Base-by-base conservation (phyloP, 1,284 basidiomycete genomes). In the Xerocomus amazonicus region DNA sequence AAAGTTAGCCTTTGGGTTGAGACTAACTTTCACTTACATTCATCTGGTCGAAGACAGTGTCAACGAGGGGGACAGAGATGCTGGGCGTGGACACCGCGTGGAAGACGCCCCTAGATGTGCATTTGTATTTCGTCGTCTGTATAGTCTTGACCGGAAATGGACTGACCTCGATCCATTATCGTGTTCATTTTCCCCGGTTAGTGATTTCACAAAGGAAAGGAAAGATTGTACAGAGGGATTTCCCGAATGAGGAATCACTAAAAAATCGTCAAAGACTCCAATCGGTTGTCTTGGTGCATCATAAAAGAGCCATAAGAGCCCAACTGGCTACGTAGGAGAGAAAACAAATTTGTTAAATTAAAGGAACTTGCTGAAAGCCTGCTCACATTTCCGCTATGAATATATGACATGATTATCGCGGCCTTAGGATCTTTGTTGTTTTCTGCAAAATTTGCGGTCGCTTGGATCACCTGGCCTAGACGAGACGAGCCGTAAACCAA, bases 361-460 rank as follows among this genome's bases (percentile, higher is more conserved):
- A 31, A 12, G 13, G 12, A n/a, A 9, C 6, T 34, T 34, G 3
- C 10, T 6, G 12, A 34, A 41, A 2, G n/a, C 6, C 31, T 6
- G 35, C 43, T 39, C 50, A 77, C 79, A 57, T 67, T 34, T 5
- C 72, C 73, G 1, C 70, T 56, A 2, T 31, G 12, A 3, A 75
- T 17, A 49, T 31, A 31, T 31, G 31, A 31, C 12, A 31, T 31
- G 31, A 31, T 31, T 31, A 13, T 13, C 31, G 31, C 31, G 19
- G 19, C 19, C 19, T 23, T 23, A 23, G 19, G 19, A 23, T 23
- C 19, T 23, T 23, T 23, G 19, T 23, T 23, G 4, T 69, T 72
- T 7, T 68, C 63, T 3, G 70, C 58, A 59, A 83, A 86, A n/a
- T 73, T 72, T 13, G 70, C 70, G 0, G 74, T 75, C 0, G 82